Evolutionary conservation across 371 early-diverging fungal species (phyloP), one percentile per base, ranked within the genome.

Genomic region (Nematocida minor): DNA sequence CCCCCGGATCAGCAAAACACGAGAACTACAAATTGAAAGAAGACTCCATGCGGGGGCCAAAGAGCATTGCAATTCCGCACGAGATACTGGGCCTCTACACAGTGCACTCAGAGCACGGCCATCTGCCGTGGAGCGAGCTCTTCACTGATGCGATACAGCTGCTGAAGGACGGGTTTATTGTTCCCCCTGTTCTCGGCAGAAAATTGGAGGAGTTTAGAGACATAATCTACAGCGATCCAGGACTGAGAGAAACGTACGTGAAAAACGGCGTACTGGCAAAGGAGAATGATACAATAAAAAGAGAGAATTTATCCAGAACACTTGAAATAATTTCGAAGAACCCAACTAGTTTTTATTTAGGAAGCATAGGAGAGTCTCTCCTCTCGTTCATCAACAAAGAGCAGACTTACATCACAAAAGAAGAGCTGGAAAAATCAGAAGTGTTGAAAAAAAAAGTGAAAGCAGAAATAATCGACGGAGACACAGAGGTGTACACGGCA

Each of bases 51-150:
- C 60, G 82, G 42, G 94, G 95, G 14, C 92, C 92, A 0, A 81
- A 92, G 48, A 82, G 93, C 2, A 89, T 94, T 7, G 95, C 88
- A 40, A 89, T 95, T 1, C 98, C 96, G 16, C 93, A 93, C 14
- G 94, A 94, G 83, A 84, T 94, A 9, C 87, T 89, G 25, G 95
- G 96, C 2, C 87, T 93, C 27, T 90, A 90, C 70, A 69, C 87
- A 11, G 93, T 92, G 1, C 93, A 95, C 82, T 42, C 47, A 49
- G 70, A 82, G 62, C 91, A 91, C 86, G 94, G 94, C 32, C 68
- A 63, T 36, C 55, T 85, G 4, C 71, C 79, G 18, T 98, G 98
- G 98, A 79, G 83, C 4, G 80, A 87, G 1, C 84, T 98, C 22
- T 90, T 97, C 84, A 87, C 83, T 64, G 92, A 93, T 3, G 86